Base-by-base conservation (phyloP, 225 moss, liverwort and hornwort species). In the Thuidium tamariscinum region DNA sequence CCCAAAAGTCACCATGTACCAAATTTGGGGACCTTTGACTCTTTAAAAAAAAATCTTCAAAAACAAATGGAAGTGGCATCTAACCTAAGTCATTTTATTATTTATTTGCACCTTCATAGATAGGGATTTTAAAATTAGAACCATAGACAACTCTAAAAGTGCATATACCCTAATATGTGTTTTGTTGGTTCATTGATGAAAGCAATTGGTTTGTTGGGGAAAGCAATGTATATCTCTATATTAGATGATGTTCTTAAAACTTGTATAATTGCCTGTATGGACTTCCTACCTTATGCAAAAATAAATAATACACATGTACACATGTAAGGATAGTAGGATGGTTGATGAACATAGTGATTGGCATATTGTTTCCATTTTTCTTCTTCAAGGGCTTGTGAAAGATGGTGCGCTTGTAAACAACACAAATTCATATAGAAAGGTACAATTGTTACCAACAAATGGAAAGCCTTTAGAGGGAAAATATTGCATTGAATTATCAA, bases 281-380 rank as follows among this genome's bases (percentile, higher is more conserved):
- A 69, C 25, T 3, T 69, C 41, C 69, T 69, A 41, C 26, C 14
- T 41, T 41, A 1, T 8, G 0, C 26, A 41, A 5, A 68, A 37
- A 23, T 68, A 2, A 41, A 0, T 4, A 41, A 41, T 41, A 2
- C 1, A 26, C 2, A 13, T 41, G 42, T 5, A 42, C 26, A 70
- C 26, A 13, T 26, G 26, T 52, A 52, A 26, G 7, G 69, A 70
- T 42, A 26, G 5, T 69, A 41, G 41, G 14, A 42, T 26, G 42
- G 42, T 26, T 16, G 26, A 42, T 70, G 70, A 42, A 1, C 2
- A 25, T 0, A 0, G 8, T 7, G 14, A 68, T 14, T 0, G 0
- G 1, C 9, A 15, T 70, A 9, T 42, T n/a, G n/a, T n/a, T n/a
- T n/a, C n/a, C 0, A 0, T 26, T 70, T 25, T 5, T 1, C 7